Conservation (phyloP, 257 asterid genomes). For the Osmanthus fragrans region DNA sequence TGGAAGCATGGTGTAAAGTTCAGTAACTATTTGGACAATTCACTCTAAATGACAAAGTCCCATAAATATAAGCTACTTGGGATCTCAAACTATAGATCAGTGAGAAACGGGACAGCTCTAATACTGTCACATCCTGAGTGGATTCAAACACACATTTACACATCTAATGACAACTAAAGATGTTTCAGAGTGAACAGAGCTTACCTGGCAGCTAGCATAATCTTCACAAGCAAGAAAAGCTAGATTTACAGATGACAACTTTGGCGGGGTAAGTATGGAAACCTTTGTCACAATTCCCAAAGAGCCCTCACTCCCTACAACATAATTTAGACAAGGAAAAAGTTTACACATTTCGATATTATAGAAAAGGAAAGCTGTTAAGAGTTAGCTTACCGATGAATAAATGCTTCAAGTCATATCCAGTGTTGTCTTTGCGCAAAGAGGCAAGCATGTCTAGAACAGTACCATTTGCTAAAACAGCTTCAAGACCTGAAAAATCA, state of each 20-base stretch:
- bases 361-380: slow-evolving; percentile 20
- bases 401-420: slow-evolving; percentile 96
- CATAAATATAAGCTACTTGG: not conserved
- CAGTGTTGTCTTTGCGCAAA: slow-evolving; percentile 94
- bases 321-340: slow-evolving; percentile 22
- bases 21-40: no score
- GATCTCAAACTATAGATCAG: not conserved
- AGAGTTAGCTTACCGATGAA: slow-evolving; percentile 67
- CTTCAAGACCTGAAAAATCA: slow-evolving; percentile 84
- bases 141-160: slow-evolving; percentile 6
- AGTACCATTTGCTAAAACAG: slow-evolving; percentile 91
- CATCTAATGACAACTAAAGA: not conserved
- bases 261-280: slow-evolving; percentile 93
- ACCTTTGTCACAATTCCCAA: slow-evolving; percentile 91
- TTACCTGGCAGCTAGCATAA: slow-evolving; percentile 94
- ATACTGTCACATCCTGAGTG: slow-evolving; percentile 12
- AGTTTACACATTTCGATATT: slow-evolving; percentile 21
- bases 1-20: no score
- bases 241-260: slow-evolving; percentile 78
- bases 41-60: not conserved
- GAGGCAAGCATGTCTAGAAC: slow-evolving; percentile 96
- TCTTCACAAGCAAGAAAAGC: slow-evolving; percentile 94
- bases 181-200: slow-evolving; percentile 13
- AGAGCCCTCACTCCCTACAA: slow-evolving; percentile 96
- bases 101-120: not conserved